These are phyloP conservation scores for Fusarium falciforme DNA, from an alignment of 2,329 filamentous ascomycete species.

Conservation along the genomic window DNA sequence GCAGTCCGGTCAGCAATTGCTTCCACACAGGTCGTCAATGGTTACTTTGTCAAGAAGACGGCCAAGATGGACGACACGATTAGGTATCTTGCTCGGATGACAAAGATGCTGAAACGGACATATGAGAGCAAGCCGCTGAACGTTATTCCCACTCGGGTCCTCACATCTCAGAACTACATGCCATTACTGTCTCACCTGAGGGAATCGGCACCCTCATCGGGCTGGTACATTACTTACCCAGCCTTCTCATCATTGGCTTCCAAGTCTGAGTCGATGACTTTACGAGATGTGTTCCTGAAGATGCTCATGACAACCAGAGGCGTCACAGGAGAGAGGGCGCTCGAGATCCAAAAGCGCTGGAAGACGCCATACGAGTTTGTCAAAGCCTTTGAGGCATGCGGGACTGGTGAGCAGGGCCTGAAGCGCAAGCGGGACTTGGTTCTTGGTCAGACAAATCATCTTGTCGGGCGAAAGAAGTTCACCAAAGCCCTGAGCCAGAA, in stretches of 20 bases:
- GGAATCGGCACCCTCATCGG: slow-evolving; percentile 58
- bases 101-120: slow-evolving; percentile 71
- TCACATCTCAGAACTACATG: slow-evolving; percentile 74
- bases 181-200: slow-evolving; percentile 71
- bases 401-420: slow-evolving; percentile 58
- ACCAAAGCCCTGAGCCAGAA: slow-evolving; percentile 73
- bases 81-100: slow-evolving; percentile 79
- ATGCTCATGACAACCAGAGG: slow-evolving; percentile 87
- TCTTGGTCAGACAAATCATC: slow-evolving; percentile 62
- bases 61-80: slow-evolving; percentile 82
- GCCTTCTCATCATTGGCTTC: slow-evolving; percentile 79
- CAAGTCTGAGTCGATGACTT: slow-evolving; percentile 79
- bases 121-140: slow-evolving; percentile 70
- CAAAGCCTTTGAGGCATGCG: slow-evolving; percentile 73
- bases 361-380: slow-evolving; percentile 77
- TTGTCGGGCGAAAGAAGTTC: slow-evolving; percentile 77
- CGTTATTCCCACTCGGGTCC: slow-evolving; percentile 73
- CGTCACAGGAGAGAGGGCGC: slow-evolving; percentile 80
- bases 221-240: slow-evolving; percentile 74
- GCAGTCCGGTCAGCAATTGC: slow-evolving; percentile 79
- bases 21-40: slow-evolving; percentile 81
- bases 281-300: slow-evolving; percentile 81
- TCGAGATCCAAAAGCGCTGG: slow-evolving; percentile 85
- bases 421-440: slow-evolving; percentile 72
- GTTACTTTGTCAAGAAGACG: slow-evolving; percentile 83